Conservation (phyloP, 345 rosid genomes). For the Lumnitzera racemosa region DNA sequence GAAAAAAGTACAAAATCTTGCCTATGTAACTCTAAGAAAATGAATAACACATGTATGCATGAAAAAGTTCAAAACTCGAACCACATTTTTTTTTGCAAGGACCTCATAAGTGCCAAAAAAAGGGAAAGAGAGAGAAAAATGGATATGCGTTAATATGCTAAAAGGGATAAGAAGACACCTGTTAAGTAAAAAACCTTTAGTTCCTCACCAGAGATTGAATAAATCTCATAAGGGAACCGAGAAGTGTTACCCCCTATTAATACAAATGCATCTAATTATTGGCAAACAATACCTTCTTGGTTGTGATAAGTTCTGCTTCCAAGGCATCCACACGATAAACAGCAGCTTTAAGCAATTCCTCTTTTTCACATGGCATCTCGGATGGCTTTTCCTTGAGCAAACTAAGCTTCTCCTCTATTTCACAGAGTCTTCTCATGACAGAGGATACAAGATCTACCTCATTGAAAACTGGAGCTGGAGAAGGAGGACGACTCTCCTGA, state of each 20-base stretch:
- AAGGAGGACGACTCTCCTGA: conserved; percentile 35
- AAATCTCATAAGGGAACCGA: background rate
- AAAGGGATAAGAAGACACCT: too few relatives aligned
- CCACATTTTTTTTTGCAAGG: too few relatives aligned
- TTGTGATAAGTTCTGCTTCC: conserved; percentile 71
- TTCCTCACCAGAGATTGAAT: too few relatives aligned
- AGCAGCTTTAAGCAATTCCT: conserved; percentile 66
- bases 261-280: background rate
- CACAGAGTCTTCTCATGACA: conserved; percentile 46
- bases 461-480: conserved; percentile 27
- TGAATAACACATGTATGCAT: too few relatives aligned
- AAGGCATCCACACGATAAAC: conserved; percentile 65
- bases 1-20: too few relatives aligned
- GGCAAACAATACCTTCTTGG: conserved; percentile 46
- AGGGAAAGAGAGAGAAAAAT: too few relatives aligned
- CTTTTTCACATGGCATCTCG: conserved; percentile 70
- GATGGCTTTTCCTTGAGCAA: conserved; percentile 43
- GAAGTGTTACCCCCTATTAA: background rate
- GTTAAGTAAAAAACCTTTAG: too few relatives aligned
- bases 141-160: too few relatives aligned
- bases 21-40: too few relatives aligned
- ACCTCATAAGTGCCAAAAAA: too few relatives aligned
- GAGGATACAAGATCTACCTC: conserved; percentile 33
- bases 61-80: too few relatives aligned
- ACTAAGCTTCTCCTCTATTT: conserved; percentile 60